These are phyloP conservation scores for Schoenoplectus tabernaemontani DNA, from an alignment of 202 grass and related monocot genomes.

Conservation along the genomic window DNA sequence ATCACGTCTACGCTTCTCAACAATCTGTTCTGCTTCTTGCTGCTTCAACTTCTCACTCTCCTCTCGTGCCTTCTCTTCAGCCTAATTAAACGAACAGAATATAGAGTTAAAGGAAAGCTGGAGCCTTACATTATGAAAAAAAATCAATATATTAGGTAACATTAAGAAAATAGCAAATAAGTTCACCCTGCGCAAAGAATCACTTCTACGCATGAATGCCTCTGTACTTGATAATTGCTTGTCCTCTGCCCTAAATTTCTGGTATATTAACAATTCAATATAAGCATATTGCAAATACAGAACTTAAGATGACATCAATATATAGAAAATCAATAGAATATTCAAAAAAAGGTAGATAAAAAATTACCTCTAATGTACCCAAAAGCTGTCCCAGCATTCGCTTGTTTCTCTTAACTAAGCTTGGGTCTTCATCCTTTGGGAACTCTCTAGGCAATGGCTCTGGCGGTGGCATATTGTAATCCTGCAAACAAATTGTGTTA, in stretches of 20 bases:
- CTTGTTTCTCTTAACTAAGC: conserved; percentile 77
- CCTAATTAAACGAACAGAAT: conserved; percentile 35
- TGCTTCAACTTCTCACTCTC: conserved; percentile 88
- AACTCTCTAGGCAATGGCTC: conserved; percentile 83
- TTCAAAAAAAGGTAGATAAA: not conserved
- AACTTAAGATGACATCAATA: not conserved
- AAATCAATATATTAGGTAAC: not conserved
- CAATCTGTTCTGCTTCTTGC: conserved; percentile 73
- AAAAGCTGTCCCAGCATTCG: conserved; percentile 90
- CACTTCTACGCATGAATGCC: conserved; percentile 84
- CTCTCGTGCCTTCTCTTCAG: conserved; percentile 90
- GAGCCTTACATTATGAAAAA: not conserved
- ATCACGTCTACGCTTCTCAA: conserved; percentile 88
- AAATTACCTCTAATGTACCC: conserved; percentile 75
- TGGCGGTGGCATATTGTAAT: conserved; percentile 61
- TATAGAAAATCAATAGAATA: not conserved
- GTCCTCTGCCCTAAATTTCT: conserved; percentile 97
- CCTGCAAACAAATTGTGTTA: conserved; percentile 32
- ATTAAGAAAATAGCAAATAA: not conserved
- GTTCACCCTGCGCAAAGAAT: conserved; percentile 66
- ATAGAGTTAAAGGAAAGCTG: not conserved
- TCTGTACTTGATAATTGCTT: conserved; percentile 63
- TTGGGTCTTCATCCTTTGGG: conserved; percentile 60
- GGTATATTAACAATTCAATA: conserved; percentile 14
- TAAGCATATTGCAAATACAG: conserved; percentile 8